Base-by-base conservation (phyloP, 176 grass and related monocot species). In the Chloris gayana region DNA sequence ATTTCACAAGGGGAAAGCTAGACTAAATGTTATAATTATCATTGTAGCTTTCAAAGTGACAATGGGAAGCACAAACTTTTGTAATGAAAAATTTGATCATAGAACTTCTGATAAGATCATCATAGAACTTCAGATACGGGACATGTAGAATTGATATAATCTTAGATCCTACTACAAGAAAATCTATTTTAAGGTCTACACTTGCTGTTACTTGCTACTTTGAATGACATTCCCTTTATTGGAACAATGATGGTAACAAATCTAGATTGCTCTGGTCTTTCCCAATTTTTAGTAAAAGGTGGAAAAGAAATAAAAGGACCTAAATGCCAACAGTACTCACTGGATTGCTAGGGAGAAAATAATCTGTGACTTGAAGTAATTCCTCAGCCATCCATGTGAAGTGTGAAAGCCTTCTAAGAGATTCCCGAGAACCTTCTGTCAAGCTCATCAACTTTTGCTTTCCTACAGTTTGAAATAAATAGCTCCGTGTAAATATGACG, bases 351-450 rank as follows among this genome's bases (percentile, higher is more conserved):
- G 88, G 93, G 33, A 95, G 84, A 78, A 91, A 95, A 84, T 93
- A 99, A 73, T 99, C 88, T 46, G 90, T 99, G 33, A 99, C 96
- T 91, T 88, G 87, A 42, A 99, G 90, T 85, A 99, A 80, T 70
- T 99, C 96, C 64, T 99, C 90, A 76, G 96, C 96, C 96, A 99
- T 99, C 96, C 96, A 99, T 89, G 90, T 99, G 82, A 86, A 83
- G 32, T 81, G 75, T 81, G 96, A 95, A 59, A 99, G 90, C 65
- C 90, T 87, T 65, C 96, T 80, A 46, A 99, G 88, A 70, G 96
- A 95, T 82, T 99, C 96, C 63, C 86, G 79, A 18, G 84, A 85
- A 82, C 96, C 85, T 61, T 99, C 96, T 76, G 96, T 89, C 81
- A 99, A 93, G 75, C 53, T 89, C 88, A 95, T 93, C 70, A 99